Conservation (phyloP, 495 filamentous ascomycete species). For the Aspergillus baeticus region DNA sequence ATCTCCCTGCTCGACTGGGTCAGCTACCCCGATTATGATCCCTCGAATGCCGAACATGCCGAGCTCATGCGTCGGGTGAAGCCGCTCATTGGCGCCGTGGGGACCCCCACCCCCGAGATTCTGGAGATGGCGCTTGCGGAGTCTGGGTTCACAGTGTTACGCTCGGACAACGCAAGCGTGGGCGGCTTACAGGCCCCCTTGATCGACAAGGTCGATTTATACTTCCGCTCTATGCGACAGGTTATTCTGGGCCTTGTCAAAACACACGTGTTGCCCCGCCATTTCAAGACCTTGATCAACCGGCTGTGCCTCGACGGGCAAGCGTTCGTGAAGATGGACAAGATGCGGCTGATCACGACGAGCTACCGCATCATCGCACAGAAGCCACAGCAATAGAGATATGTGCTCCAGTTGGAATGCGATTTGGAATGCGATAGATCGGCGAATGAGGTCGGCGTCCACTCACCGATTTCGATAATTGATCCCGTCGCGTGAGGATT, state of each 20-base stretch:
- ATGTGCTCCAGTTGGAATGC: no score
- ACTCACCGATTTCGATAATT: no score
- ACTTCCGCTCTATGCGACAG: conserved; percentile 57
- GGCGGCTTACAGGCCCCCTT: conserved; percentile 57
- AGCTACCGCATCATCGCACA: conserved; percentile 61
- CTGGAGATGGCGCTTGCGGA: conserved; percentile 51
- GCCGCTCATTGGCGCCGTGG: conserved; percentile 62
- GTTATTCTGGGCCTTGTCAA: conserved; percentile 54
- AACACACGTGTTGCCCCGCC: conserved; percentile 49
- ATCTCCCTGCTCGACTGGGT: conserved; percentile 61
- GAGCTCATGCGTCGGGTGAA: conserved; percentile 62
- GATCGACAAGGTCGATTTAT: conserved; percentile 59
- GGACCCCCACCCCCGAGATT: conserved; percentile 55
- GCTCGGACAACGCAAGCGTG: conserved; percentile 57
- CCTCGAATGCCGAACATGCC: conserved; percentile 51
- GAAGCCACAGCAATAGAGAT: conserved; percentile 42
- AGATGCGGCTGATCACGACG: conserved; percentile 57
- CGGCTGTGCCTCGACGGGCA: conserved; percentile 59
- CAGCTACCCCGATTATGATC: conserved; percentile 54
- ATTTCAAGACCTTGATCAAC: conserved; percentile 64
- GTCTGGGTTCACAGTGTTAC: conserved; percentile 53
- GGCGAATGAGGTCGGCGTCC: no score
- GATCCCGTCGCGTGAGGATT: no score
- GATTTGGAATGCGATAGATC: no score
- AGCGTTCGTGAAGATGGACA: conserved; percentile 64